phyloP scores from a whole-genome alignment of 352 stramenopile genomes.

The Aphanomyces astaci region DNA sequence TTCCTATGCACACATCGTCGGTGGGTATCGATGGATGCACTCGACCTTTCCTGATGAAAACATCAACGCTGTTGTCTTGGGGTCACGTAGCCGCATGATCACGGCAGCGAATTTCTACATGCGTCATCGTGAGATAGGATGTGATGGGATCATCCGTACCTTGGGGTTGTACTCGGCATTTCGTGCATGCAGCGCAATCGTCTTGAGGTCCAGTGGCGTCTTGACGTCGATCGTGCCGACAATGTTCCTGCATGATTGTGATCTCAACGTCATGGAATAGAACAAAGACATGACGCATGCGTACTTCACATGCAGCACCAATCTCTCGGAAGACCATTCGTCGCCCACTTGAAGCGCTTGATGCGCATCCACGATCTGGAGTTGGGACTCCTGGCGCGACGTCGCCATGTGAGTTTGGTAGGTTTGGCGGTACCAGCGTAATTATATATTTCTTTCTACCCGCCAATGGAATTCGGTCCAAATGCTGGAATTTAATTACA shows the following conservation, averaged over 20 bases:
- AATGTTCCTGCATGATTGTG: constrained; percentile 69
- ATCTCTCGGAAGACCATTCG: constrained; percentile 7
- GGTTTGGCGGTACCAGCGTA: neutral
- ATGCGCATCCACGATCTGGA: constrained; percentile 10
- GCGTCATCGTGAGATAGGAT: neutral
- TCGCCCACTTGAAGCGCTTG: constrained; percentile 18
- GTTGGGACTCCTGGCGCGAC: neutral
- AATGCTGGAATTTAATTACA: neutral
- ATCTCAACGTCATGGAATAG: neutral
- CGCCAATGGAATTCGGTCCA: neutral
- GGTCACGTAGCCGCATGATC: constrained; percentile 93
- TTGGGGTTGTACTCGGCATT: constrained; percentile 99
- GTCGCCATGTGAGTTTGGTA: neutral
- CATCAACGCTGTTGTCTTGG: constrained; percentile 96
- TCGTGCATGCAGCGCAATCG: constrained; percentile 92
- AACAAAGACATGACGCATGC: neutral
- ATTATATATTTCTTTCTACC: neutral
- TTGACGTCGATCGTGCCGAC: constrained; percentile 94
- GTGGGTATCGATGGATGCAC: no score
- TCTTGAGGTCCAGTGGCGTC: constrained; percentile 93
- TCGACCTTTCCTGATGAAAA: constrained; percentile 95
- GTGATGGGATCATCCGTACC: constrained; percentile 32
- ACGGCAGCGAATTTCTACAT: constrained; percentile 89
- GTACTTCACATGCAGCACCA: constrained; percentile 21
- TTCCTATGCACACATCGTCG: neutral